Evolutionary conservation across 768 basidiomycete genomes (phyloP).

Genomic region (Kwoniella europaea): DNA sequence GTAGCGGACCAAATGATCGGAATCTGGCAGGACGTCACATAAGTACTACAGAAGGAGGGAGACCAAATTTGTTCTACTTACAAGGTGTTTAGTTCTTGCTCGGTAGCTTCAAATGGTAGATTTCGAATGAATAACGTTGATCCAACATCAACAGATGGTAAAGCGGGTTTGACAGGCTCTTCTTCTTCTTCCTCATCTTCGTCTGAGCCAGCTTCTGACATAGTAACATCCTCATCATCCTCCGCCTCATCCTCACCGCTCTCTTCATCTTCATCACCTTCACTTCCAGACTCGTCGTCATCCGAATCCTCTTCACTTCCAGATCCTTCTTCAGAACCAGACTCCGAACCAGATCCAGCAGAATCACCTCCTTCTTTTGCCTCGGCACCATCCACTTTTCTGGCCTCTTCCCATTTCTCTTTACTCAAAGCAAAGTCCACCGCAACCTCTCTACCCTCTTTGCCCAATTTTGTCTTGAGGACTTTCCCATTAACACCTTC

Average conservation of each 20-base stretch:
- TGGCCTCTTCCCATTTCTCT: conserved; percentile 82
- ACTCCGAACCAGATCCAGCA: conserved; percentile 49
- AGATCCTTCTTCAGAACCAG: conserved; percentile 42
- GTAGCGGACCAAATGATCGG: conserved; percentile 85
- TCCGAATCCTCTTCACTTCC: conserved; percentile 45
- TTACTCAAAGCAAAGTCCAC: conserved; percentile 98
- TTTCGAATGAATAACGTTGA: conserved; percentile 94
- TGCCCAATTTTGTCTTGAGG: conserved; percentile 60
- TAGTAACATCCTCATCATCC: conserved; percentile 42
- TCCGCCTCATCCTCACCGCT: conserved; percentile 62
- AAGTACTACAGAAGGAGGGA: neutral
- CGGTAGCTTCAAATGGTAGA: conserved; percentile 86
- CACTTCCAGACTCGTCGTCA: conserved; percentile 24
- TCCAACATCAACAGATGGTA: conserved; percentile 83
- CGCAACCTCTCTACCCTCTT: conserved; percentile 72
- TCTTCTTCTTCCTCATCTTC: conserved; percentile 59
- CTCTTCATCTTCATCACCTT: conserved; percentile 50
- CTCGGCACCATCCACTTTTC: conserved; percentile 60
- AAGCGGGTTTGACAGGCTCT: conserved; percentile 62
- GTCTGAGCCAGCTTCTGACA: conserved; percentile 45
- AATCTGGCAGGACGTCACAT: conserved; percentile 65
- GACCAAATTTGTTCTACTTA: conserved; percentile 59
- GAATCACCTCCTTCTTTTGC: conserved; percentile 8
- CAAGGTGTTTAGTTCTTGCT: conserved; percentile 87
- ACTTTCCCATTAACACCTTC: conserved; percentile 77